phyloP scores from a whole-genome alignment of 192 early-diverging fungal species.

The Podila verticillata region DNA sequence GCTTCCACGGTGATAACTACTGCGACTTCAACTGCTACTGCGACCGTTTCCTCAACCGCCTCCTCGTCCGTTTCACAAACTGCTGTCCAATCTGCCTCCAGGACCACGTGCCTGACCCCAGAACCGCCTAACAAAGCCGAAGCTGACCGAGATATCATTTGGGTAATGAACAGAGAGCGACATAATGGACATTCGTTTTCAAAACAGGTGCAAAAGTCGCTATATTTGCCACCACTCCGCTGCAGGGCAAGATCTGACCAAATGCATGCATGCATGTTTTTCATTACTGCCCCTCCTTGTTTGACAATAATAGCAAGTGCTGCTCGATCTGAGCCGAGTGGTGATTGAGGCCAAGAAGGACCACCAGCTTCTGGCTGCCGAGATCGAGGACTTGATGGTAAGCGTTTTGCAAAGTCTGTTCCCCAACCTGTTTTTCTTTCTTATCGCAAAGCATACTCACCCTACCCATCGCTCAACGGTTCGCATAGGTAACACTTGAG shows the following conservation, averaged over 20 bases:
- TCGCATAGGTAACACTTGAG: constrained; percentile 25
- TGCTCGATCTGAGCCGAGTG: constrained; percentile 53
- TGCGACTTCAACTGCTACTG: background rate
- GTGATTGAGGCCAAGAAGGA: constrained; percentile 45
- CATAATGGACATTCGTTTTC: no score
- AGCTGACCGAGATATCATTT: constrained; percentile 30
- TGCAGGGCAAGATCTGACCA: background rate
- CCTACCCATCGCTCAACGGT: background rate
- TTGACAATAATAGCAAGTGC: constrained; percentile 47
- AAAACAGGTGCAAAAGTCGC: background rate
- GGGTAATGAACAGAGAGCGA: background rate
- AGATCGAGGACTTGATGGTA: constrained; percentile 63
- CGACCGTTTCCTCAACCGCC: background rate
- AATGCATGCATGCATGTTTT: background rate
- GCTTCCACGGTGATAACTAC: background rate
- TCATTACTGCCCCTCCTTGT: background rate
- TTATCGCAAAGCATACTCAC: background rate
- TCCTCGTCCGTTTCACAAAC: background rate
- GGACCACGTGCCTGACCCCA: constrained; percentile 9
- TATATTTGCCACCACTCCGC: background rate
- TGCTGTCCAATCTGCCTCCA: constrained; percentile 15
- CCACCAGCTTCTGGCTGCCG: constrained; percentile 50
- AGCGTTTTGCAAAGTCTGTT: no score
- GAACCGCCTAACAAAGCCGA: constrained; percentile 14
- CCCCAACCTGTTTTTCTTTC: constrained; percentile 6